A percentile compares a stretch with the other conserved stretches of the same genome.
Evolutionary conservation across 495 filamentous ascomycete genomes (phyloP).

Genomic region (Hypoxylon subgilvum): DNA sequence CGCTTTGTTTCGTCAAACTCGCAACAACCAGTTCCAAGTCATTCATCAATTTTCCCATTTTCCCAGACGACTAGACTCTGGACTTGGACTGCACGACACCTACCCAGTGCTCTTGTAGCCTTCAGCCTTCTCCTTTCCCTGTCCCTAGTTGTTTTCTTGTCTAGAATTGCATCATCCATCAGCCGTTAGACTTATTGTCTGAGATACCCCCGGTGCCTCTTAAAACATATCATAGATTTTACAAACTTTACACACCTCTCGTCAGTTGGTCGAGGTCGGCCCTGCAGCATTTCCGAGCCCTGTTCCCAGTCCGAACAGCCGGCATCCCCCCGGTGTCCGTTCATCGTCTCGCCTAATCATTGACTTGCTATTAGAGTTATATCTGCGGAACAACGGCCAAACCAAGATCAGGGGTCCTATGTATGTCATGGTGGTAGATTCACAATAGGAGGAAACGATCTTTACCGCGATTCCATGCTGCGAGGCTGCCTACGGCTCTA

Average conservation of each 20-base stretch:
- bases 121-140: conserved; percentile 11
- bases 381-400: conserved; percentile 26
- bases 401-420: conserved; percentile 25
- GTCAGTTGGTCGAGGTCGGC: conserved; percentile 7
- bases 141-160: conserved; percentile 25
- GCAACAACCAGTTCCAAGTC: conserved; percentile 23
- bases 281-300: conserved; percentile 15
- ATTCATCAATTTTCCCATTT: conserved; percentile 20
- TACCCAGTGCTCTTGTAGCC: conserved; percentile 17
- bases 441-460: conserved; percentile 25
- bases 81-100: conserved; percentile 14
- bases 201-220: conserved; percentile 35
- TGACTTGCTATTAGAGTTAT: conserved; percentile 33
- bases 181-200: conserved; percentile 31
- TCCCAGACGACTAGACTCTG: conserved; percentile 1
- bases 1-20: conserved; percentile 33
- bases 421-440: conserved; percentile 30
- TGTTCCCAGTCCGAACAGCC: conserved; percentile 29
- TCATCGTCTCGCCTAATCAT: conserved; percentile 15
- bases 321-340: conserved; percentile 28
- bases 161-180: conserved; percentile 39
- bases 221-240: conserved; percentile 20
- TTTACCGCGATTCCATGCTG: conserved; percentile 27
- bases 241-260: too few species aligned
- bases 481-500: conserved; percentile 17